Conservation (phyloP, 2,329 filamentous ascomycete species). For the Claviceps lovelessii region DNA sequence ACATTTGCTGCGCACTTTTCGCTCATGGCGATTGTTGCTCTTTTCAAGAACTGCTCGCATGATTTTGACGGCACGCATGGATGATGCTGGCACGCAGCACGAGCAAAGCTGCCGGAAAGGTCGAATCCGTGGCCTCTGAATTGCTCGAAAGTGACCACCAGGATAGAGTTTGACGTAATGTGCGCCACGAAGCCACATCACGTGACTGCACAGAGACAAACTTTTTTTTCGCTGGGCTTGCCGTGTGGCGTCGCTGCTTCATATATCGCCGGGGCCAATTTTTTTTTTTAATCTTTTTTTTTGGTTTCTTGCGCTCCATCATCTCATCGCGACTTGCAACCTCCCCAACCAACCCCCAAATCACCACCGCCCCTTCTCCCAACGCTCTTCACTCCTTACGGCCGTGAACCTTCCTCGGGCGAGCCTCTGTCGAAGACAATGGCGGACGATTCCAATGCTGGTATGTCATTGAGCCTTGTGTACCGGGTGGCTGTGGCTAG, state of each 20-base stretch:
- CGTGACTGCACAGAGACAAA: neutral
- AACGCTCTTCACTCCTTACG: constrained; percentile 14
- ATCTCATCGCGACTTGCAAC: neutral
- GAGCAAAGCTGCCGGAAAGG: too few relatives aligned
- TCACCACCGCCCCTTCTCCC: neutral
- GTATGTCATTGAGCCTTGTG: constrained; percentile 5
- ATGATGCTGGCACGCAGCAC: too few relatives aligned
- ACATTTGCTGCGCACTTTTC: too few relatives aligned
- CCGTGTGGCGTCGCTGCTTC: neutral
- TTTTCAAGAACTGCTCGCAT: too few relatives aligned
- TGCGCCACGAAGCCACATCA: neutral
- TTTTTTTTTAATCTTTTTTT: constrained; percentile 6
- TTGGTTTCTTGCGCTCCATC: neutral
- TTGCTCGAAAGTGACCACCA: too few relatives aligned
- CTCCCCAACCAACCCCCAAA: constrained; percentile 1
- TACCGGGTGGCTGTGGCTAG: too few relatives aligned
- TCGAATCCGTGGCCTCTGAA: too few relatives aligned
- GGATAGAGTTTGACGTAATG: too few relatives aligned
- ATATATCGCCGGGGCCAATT: neutral
- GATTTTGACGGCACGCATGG: too few relatives aligned
- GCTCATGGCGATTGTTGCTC: too few relatives aligned
- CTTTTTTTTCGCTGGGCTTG: neutral
- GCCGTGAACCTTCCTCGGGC: constrained; percentile 42
- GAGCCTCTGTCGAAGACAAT: constrained; percentile 15
- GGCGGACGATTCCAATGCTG: constrained; percentile 14